Evolutionary conservation across 495 filamentous ascomycete genomes (phyloP), one percentile per base, ranked within the genome.

Genomic region (Aspergillus indologenus): DNA sequence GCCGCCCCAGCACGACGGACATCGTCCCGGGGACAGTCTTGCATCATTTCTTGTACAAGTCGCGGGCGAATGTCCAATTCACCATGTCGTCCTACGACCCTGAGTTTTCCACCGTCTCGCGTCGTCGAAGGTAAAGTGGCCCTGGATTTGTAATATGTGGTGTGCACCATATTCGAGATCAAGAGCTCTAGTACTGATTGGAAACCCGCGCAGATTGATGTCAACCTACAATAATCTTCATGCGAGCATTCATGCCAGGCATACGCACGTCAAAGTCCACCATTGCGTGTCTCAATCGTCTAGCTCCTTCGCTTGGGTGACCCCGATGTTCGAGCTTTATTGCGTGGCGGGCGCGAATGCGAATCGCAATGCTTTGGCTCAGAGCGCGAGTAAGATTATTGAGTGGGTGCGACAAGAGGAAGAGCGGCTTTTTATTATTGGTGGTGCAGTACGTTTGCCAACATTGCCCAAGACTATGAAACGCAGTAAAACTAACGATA

Each of bases 31-130:
- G 85, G 31, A 88, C 90, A 7, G 83, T 87, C 7, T 73, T 98
- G 26, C 83, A 87, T 51, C 94, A 98, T 74, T 98, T 97, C 72
- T 73, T 98, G 31, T 98, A 96, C 76, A 98, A 96, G 71, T 94
- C 90, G 20, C 81, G 88, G 45, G 85, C 85, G 18, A 97, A 98
- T 69, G 94, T 98, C 18, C 94, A 98, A 67, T 98, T 96, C 69
- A 85, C 84, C 44, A 96, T 96, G 90, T 89, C 93, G 17, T 84
- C 88, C 0, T 91, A 87, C 54, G 79, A 85, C 15, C 89, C 92
- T 0, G 78, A 87, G 56, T 96, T 92, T 66, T 74, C 70, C 45
- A 85, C 75, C 12, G 64, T 85, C 11, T 74, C 90, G 20, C 83
- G 87, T 24, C 79, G 87, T 47, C 80, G 92, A 70, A 85, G 85